A percentile compares a stretch with the other conserved stretches of the same genome.
phyloP scores from a whole-genome alignment of 345 rosid species.

The Salix dunnii region DNA sequence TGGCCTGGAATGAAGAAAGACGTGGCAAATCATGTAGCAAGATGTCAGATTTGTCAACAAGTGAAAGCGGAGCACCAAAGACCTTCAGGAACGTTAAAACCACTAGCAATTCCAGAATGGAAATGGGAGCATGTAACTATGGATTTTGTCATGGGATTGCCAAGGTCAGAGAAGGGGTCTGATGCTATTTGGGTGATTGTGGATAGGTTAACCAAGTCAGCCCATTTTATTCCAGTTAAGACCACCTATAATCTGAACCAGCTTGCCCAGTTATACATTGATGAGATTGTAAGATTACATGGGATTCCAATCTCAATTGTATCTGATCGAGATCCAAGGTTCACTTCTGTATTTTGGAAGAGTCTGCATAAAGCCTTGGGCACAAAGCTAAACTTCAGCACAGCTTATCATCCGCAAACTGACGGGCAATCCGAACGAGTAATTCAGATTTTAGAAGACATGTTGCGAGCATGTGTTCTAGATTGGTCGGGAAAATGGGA shows the following conservation, averaged over 20 bases:
- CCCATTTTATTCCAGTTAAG: neutral
- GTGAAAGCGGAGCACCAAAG: neutral
- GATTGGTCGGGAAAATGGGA: neutral
- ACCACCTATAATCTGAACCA: neutral
- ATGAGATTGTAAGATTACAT: neutral
- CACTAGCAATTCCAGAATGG: neutral
- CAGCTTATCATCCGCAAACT: neutral
- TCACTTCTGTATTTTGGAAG: neutral
- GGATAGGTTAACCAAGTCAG: neutral
- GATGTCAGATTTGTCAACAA: neutral
- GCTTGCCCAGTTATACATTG: neutral
- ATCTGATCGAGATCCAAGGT: neutral
- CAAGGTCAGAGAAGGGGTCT: neutral
- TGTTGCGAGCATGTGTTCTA: neutral
- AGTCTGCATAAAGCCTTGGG: neutral
- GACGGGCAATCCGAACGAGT: neutral
- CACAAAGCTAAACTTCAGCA: neutral
- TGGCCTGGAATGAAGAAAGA: neutral
- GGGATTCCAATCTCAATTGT: neutral
- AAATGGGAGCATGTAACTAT: neutral
- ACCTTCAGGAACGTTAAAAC: neutral
- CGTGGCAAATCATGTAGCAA: neutral
- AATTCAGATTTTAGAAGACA: neutral
- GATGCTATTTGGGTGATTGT: neutral
- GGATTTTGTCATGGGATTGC: neutral